Base-by-base conservation (phyloP, 805 yeast genomes). In the Brettanomyces custersianus region DNA sequence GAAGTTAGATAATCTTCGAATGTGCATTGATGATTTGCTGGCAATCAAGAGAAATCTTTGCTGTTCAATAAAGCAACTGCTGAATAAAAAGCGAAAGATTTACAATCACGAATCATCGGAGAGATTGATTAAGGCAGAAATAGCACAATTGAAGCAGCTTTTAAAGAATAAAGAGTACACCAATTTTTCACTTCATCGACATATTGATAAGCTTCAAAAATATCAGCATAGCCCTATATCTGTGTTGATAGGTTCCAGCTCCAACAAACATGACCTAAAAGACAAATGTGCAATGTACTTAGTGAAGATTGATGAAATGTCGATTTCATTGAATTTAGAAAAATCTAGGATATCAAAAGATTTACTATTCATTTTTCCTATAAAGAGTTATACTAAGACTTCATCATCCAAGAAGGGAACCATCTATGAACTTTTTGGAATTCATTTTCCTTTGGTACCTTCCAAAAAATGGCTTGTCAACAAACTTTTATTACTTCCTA, bases 1-100 rank as follows among this genome's bases (percentile, higher is more conserved):
- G 68, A 65, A 63, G 35, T 36, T 66, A 39, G 62, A 62, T 34
- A 63, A 63, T 21, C 43, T 61, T 11, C 59, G 61, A 12, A 40
- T 52, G 13, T 60, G 65, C 34, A 52, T 63, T 9, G 49, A 53
- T 21, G 71, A 66, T 35, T 35, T 62, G 8, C 15, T 48, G 4
- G 28, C 38, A 5, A 44, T 48, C 8, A 52, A 47, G 18, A 35
- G 29, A 13, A 38, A 35, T 5, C 33, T 54, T 5, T 34, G 34
- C 1, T 18, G 20, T 5, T 19, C 39, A 29, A 39, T 43, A 6
- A 25, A 25, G 7, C 8, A 7, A 12, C 7, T 7, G n/a, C 7
- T 17, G 15, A 12, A 25, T 8, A 25, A 12, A 8, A 25, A 12
- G 28, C n/a, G 4, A n/a, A n/a, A n/a, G n/a, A n/a, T n/a, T n/a